Percentiles rank a stretch among this genome's conserved stretches.
Conservation (phyloP, 805 yeast species). For the Cyberlindnera japonica region DNA sequence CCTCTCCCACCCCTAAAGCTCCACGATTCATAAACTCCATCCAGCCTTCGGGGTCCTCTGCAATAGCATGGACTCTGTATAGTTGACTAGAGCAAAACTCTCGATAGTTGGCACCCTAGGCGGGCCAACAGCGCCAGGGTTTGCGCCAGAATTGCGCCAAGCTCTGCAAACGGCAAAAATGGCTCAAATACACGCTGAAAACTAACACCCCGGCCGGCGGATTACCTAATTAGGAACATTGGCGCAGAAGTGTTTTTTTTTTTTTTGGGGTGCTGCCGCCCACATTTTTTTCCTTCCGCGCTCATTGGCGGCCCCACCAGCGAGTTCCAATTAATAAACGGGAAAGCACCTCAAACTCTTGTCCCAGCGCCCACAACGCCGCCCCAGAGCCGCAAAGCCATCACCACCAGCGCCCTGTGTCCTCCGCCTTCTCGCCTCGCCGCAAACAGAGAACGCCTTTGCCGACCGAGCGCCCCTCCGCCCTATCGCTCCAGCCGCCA, state of each 20-base stretch:
- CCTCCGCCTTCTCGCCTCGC: too few relatives aligned
- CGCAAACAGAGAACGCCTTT: too few relatives aligned
- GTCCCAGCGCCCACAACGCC: too few relatives aligned
- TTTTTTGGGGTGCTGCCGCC: neutral
- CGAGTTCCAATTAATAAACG: too few relatives aligned
- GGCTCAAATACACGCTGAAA: neutral
- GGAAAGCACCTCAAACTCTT: too few relatives aligned
- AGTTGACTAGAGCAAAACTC: neutral
- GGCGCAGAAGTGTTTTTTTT: neutral
- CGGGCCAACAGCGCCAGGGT: neutral
- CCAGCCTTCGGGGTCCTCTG: too few relatives aligned
- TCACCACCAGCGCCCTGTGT: too few relatives aligned
- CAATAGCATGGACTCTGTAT: neutral
- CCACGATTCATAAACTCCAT: too few relatives aligned
- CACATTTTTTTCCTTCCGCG: slow-evolving; percentile 1
- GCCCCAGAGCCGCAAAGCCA: too few relatives aligned
- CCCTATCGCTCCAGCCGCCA: too few relatives aligned
- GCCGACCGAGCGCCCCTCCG: too few relatives aligned
- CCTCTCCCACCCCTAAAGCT: too few relatives aligned
- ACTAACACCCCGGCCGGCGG: slow-evolving; percentile 1
- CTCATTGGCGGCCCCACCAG: slow-evolving; percentile 3
- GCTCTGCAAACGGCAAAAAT: neutral
- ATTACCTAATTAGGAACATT: neutral
- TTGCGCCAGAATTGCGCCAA: neutral
- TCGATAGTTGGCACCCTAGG: neutral